Percentiles rank a stretch among this genome's conserved stretches.
phyloP scores from a whole-genome alignment of 23 red algal species.

The Gracilariopsis chorda region DNA sequence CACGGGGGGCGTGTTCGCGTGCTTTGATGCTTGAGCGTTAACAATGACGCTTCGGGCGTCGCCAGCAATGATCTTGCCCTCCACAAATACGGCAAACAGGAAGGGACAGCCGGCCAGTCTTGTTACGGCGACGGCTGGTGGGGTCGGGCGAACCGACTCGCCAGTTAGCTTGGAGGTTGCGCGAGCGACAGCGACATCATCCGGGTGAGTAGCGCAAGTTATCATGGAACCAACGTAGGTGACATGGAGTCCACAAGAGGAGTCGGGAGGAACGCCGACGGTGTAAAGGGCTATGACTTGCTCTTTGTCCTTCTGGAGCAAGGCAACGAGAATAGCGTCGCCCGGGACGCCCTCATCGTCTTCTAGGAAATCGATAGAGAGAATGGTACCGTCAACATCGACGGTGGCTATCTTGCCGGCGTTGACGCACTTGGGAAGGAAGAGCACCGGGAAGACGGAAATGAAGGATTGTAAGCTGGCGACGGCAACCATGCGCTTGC shows the following conservation, averaged over 20 bases:
- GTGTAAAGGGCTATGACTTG: constrained; percentile 46
- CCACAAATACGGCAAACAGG: constrained; percentile 54
- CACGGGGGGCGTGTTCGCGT: neutral
- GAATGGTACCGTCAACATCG: constrained; percentile 25
- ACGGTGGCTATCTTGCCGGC: constrained; percentile 48
- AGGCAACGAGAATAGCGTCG: constrained; percentile 49
- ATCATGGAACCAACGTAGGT: constrained; percentile 41
- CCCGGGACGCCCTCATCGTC: constrained; percentile 37
- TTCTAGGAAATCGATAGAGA: constrained; percentile 54
- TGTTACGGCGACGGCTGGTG: constrained; percentile 39
- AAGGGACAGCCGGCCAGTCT: constrained; percentile 44
- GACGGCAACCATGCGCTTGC: constrained; percentile 38
- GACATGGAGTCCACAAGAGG: constrained; percentile 15
- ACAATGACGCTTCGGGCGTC: constrained; percentile 32
- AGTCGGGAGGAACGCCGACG: constrained; percentile 19
- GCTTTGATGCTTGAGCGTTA: neutral
- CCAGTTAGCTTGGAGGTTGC: constrained; percentile 32
- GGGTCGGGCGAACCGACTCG: constrained; percentile 3
- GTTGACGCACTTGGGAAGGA: constrained; percentile 37
- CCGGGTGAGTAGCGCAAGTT: constrained; percentile 25
- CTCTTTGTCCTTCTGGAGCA: constrained; percentile 29
- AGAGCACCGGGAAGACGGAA: constrained; percentile 47
- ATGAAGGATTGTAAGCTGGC: constrained; percentile 22
- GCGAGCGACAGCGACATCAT: constrained; percentile 39
- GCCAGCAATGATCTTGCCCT: constrained; percentile 45